Evolutionary conservation across 2,329 filamentous ascomycete species (phyloP), one percentile per base, ranked within the genome.

Genomic region (Colletotrichum shisoi): DNA sequence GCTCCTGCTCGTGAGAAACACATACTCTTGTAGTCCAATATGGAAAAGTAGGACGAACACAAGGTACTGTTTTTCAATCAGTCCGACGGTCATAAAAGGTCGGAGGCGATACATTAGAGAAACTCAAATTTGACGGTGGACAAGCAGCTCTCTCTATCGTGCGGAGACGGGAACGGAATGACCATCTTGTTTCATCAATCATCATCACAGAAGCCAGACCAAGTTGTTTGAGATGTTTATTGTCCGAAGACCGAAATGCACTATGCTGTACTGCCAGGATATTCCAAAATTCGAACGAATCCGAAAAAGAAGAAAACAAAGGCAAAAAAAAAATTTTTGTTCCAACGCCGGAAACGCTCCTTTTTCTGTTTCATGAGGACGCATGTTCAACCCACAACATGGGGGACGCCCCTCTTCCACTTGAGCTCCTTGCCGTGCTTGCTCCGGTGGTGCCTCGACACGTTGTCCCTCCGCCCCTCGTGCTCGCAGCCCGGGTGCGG

Each of bases 391-490:
- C 21, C 57, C 45, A 70, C 57, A 12, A 70, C 69, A 19, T 69
- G 61, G 3, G 69, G 67, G 17, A 68, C 49, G 24, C 67, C 60
- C 57, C 60, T 62, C 67, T 67, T 70, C 69, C 69, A 70, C 63
- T 69, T 63, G 49, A 70, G 63, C 49, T 70, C 69, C 48, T 59
- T 57, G 21, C 69, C 69, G 54, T 70, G 69, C 67, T 69, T 70
- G 40, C 59, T 64, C 61, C 68, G 64, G 57, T 69, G 68, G 57
- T 70, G 69, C 67, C 69, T 53, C 57, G 69, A 70, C 37, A 70
- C 69, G 44, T 70, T 70, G 56, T 70, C 69, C 45, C 69, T 54
- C 34, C 69, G 48, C 8, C 69, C 67, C 46, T 56, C 56, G 63
- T 70, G 63, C 9, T 68, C 63, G 69, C 69, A 70, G 13, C 69